Conservation (phyloP, 805 yeast genomes). For the Pichia exigua region DNA sequence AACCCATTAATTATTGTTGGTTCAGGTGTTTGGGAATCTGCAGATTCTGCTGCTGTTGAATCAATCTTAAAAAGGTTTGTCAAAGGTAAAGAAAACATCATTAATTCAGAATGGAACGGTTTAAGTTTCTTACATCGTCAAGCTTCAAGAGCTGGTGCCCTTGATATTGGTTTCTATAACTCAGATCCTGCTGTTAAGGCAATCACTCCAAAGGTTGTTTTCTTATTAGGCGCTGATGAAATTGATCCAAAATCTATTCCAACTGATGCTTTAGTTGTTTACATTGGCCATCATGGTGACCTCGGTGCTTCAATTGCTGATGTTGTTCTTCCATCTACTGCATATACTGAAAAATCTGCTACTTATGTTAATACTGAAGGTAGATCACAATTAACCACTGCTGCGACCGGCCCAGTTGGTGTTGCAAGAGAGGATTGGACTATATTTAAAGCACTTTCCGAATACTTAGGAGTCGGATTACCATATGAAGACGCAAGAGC, state of each 20-base stretch:
- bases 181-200: conserved; percentile 37
- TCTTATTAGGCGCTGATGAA: conserved; percentile 82
- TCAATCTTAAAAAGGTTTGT: conserved; percentile 56
- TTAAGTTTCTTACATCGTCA: conserved; percentile 73
- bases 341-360: conserved; percentile 80
- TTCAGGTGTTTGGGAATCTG: conserved; percentile 63
- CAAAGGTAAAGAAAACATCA: conserved; percentile 46
- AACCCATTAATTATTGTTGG: conserved; percentile 77
- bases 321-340: conserved; percentile 79
- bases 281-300: conserved; percentile 92
- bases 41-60: conserved; percentile 55
- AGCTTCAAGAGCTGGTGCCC: conserved; percentile 82
- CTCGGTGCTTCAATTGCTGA: conserved; percentile 83
- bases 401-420: conserved; percentile 84
- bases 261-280: conserved; percentile 76
- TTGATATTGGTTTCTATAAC: conserved; percentile 71
- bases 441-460: conserved; percentile 74
- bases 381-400: conserved; percentile 75
- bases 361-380: conserved; percentile 89
- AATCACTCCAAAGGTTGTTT: conserved; percentile 62
- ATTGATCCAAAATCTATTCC: conserved; percentile 62
- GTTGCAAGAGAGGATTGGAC: conserved; percentile 91
- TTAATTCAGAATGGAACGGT: conserved; percentile 74
- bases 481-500: conserved; percentile 70
- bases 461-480: conserved; percentile 59